These are phyloP conservation scores for Colletotrichum eremochloae DNA, from an alignment of 2,329 filamentous ascomycete genomes.

Conservation along the genomic window DNA sequence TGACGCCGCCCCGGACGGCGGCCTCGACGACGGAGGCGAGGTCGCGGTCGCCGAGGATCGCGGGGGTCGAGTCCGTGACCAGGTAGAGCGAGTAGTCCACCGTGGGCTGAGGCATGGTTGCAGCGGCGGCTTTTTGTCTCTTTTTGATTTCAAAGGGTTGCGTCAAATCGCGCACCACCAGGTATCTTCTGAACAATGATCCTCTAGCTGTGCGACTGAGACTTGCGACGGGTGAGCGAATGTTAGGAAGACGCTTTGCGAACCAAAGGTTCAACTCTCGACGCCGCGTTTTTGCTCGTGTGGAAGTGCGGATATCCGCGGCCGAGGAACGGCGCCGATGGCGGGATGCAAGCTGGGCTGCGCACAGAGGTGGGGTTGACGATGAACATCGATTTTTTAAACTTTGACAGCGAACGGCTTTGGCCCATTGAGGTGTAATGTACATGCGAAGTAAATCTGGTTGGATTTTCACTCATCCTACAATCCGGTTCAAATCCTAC, in stretches of 20 bases:
- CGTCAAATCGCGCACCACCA: neutral
- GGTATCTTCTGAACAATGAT: neutral
- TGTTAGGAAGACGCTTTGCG: conserved; percentile 1
- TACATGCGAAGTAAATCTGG: neutral
- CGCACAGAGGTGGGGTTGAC: conserved; percentile 18
- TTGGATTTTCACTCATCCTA: neutral
- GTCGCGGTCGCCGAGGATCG: conserved; percentile 80
- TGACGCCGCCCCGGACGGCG: conserved; percentile 84
- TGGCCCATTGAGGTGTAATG: neutral
- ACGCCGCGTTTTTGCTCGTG: conserved; percentile 18
- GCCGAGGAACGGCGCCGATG: conserved; percentile 29
- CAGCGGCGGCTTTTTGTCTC: conserved; percentile 1
- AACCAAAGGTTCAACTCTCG: neutral
- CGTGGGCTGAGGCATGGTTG: conserved; percentile 52
- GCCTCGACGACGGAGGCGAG: conserved; percentile 80
- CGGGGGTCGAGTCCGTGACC: conserved; percentile 92
- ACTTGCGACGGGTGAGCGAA: neutral
- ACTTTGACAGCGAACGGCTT: neutral
- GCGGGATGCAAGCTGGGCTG: conserved; percentile 15
- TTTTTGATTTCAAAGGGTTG: neutral
- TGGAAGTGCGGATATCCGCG: conserved; percentile 34
- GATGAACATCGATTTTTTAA: conserved; percentile 20
- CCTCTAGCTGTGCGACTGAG: neutral
- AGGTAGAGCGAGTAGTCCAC: conserved; percentile 88
- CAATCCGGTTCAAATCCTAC: neutral